Evolutionary conservation across 129 eudicot species (phyloP).

Genomic region (Scalesia atractyloides): DNA sequence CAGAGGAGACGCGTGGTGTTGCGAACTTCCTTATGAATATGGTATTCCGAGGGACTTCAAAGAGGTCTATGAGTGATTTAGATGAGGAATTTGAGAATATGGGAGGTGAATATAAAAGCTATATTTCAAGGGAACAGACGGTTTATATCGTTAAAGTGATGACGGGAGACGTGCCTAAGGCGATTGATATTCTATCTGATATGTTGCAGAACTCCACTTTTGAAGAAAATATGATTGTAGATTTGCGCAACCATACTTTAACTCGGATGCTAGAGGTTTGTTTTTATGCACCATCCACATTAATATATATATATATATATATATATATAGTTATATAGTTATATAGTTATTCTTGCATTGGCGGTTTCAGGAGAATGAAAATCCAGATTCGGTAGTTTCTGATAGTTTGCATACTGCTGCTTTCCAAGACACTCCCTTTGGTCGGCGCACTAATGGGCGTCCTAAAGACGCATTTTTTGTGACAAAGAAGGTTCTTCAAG

Average conservation of each 20-base stretch:
- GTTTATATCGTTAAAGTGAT: slow-evolving; percentile 64
- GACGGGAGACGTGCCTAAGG: slow-evolving; percentile 61
- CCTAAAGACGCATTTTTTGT: slow-evolving; percentile 69
- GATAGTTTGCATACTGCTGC: slow-evolving; percentile 95
- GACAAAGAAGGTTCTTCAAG: slow-evolving; percentile 55
- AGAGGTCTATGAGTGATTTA: slow-evolving; percentile 46
- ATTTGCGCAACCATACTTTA: slow-evolving; percentile 75
- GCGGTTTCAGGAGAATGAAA: slow-evolving; percentile 58
- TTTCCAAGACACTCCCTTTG: slow-evolving; percentile 84
- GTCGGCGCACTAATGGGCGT: slow-evolving; percentile 88
- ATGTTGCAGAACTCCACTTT: slow-evolving; percentile 81
- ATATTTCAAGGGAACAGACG: slow-evolving; percentile 76
- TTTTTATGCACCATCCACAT: too few relatives aligned
- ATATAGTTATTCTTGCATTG: slow-evolving; percentile 6
- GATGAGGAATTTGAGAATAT: slow-evolving; percentile 95
- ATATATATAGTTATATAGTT: too few relatives aligned
- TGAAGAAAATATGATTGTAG: slow-evolving; percentile 53
- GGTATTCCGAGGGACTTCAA: slow-evolving; percentile 78
- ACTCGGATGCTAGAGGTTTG: slow-evolving; percentile 82
- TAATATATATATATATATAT: too few relatives aligned
- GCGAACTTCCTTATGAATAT: slow-evolving; percentile 85
- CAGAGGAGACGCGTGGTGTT: slow-evolving; percentile 71
- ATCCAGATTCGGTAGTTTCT: slow-evolving; percentile 70
- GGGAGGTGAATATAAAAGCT: slow-evolving; percentile 89
- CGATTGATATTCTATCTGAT: slow-evolving; percentile 75